Evolutionary conservation across 2,329 filamentous ascomycete species (phyloP).

Genomic region (Ophiostoma piceae): DNA sequence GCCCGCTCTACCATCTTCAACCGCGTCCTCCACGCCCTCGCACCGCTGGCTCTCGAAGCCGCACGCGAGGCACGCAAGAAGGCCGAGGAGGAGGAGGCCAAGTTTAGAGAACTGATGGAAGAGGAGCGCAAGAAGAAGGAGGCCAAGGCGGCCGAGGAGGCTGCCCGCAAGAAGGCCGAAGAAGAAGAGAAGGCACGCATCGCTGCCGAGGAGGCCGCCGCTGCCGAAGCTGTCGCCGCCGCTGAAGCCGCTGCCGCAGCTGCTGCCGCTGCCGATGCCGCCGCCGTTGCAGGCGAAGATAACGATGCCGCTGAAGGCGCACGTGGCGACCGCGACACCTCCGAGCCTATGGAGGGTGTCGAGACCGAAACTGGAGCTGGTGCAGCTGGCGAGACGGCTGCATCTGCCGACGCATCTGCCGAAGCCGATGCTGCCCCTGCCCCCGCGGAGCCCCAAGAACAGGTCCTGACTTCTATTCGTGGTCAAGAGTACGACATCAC

Average conservation of each 20-base stretch:
- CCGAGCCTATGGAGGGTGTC: constrained; percentile 53
- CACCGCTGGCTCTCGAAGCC: constrained; percentile 77
- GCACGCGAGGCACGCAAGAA: constrained; percentile 65
- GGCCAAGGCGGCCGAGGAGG: constrained; percentile 67
- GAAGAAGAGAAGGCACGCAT: constrained; percentile 56
- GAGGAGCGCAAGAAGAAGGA: constrained; percentile 59
- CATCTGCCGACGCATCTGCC: background rate
- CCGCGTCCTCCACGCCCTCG: constrained; percentile 62
- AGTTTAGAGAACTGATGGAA: constrained; percentile 49
- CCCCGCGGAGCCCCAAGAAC: constrained; percentile 32
- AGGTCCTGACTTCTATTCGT: constrained; percentile 76
- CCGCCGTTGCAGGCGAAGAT: constrained; percentile 33
- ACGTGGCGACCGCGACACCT: constrained; percentile 32
- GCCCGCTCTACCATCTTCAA: constrained; percentile 63
- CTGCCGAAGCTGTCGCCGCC: constrained; percentile 52
- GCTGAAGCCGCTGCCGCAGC: constrained; percentile 53
- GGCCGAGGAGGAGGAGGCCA: constrained; percentile 53
- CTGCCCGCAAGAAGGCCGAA: constrained; percentile 57
- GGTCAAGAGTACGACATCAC: constrained; percentile 91
- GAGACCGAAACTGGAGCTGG: constrained; percentile 15
- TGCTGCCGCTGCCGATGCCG: constrained; percentile 41
- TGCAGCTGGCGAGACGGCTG: background rate
- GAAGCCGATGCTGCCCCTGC: background rate
- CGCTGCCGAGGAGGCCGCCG: constrained; percentile 53
- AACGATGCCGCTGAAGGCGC: constrained; percentile 32